Conservation (phyloP, 352 stramenopile species). For the Pythium periplocum region DNA sequence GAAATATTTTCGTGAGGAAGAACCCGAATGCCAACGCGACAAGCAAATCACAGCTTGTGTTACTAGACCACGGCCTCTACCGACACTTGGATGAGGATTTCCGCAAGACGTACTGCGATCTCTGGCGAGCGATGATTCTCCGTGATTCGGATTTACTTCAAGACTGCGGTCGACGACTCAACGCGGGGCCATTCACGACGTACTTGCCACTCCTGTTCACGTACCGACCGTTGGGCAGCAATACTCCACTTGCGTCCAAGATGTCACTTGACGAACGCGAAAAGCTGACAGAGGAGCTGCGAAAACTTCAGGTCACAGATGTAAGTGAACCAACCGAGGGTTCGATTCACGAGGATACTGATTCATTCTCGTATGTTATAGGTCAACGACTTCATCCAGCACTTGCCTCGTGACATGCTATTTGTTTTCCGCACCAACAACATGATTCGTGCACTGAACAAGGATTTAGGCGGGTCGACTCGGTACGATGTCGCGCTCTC, state of each 20-base stretch:
- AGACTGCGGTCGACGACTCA: constrained; percentile 45
- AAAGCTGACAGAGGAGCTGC: constrained; percentile 53
- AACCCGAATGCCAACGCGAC: constrained; percentile 39
- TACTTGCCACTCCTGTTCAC: constrained; percentile 86
- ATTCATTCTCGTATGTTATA: constrained; percentile 7
- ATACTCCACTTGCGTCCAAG: constrained; percentile 43
- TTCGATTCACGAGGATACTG: too few relatives aligned
- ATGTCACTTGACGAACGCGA: constrained; percentile 69
- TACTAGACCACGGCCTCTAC: constrained; percentile 98
- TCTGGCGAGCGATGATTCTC: constrained; percentile 94
- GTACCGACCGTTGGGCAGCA: constrained; percentile 69
- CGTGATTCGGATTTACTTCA: constrained; percentile 77
- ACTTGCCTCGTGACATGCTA: constrained; percentile 86
- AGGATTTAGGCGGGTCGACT: constrained; percentile 76
- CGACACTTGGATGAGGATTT: constrained; percentile 91
- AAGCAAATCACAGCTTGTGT: constrained; percentile 88
- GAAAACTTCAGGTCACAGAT: constrained; percentile 57
- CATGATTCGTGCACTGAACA: constrained; percentile 88
- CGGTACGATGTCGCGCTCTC: constrained; percentile 20
- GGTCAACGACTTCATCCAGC: constrained; percentile 79
- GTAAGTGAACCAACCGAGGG: constrained; percentile 20
- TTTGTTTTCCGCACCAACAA: constrained; percentile 91
- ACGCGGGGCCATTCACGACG: constrained; percentile 53
- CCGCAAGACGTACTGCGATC: constrained; percentile 90
- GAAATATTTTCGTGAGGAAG: constrained; percentile 88